Conservation (phyloP, 257 asterid genomes). For the Plantago elongata region DNA sequence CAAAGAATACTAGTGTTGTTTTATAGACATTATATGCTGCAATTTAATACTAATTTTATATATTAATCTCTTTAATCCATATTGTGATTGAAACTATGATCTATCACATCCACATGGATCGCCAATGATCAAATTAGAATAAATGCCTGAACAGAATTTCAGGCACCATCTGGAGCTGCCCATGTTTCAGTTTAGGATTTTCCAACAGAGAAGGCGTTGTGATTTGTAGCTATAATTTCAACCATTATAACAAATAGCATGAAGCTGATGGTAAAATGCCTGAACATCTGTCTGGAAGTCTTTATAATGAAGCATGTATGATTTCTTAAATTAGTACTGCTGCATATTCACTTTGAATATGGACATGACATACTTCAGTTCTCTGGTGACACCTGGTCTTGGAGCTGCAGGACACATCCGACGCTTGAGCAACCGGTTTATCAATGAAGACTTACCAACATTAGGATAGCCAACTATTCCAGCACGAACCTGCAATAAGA, state of each 20-base stretch:
- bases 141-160: conserved; percentile 8
- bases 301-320: neutral
- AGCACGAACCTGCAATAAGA: conserved; percentile 73
- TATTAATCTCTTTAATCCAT: no score
- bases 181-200: neutral
- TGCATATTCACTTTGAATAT: conserved; percentile 12
- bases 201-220: no score
- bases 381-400: conserved; percentile 98
- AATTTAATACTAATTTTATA: no score
- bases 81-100: no score
- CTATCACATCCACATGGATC: neutral
- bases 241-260: conserved; percentile 11
- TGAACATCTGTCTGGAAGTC: conserved; percentile 12
- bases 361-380: conserved; percentile 55
- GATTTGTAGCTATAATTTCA: neutral
- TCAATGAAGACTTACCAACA: conserved; percentile 93
- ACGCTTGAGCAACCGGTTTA: conserved; percentile 90
- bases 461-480: conserved; percentile 95
- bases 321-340: neutral
- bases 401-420: conserved; percentile 99
- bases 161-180: conserved; percentile 8
- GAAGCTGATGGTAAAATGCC: conserved; percentile 8
- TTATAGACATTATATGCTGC: no score
- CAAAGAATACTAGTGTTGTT: no score
- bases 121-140: neutral